Evolutionary conservation across 2,329 filamentous ascomycete genomes (phyloP).

Genomic region (Penicillium oxalicum): DNA sequence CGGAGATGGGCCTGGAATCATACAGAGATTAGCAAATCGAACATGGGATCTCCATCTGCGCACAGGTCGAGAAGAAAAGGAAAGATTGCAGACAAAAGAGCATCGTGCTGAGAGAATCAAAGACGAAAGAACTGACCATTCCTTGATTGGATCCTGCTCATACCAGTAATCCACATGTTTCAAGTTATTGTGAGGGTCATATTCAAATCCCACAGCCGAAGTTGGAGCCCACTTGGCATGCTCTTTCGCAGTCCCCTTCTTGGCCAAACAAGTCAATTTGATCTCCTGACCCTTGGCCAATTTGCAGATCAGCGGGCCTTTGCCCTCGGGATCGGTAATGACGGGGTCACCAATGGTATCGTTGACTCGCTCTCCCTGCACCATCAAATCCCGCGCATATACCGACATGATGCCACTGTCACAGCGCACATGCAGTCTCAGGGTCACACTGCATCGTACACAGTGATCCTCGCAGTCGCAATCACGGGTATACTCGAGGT

Average conservation of each 20-base stretch:
- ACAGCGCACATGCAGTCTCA: conserved; percentile 80
- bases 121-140: conserved; percentile 59
- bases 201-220: conserved; percentile 90
- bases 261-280: conserved; percentile 84
- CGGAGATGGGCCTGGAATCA: conserved; percentile 33
- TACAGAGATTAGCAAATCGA: neutral
- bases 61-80: neutral
- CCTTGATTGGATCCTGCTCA: conserved; percentile 71
- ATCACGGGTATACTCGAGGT: conserved; percentile 80
- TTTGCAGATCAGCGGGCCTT: conserved; percentile 84
- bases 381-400: conserved; percentile 80
- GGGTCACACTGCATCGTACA: conserved; percentile 79
- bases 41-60: too few relatives aligned
- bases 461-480: conserved; percentile 97
- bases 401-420: conserved; percentile 86
- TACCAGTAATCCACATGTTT: conserved; percentile 92
- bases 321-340: conserved; percentile 72
- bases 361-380: conserved; percentile 64
- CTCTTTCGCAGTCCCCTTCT: conserved; percentile 98
- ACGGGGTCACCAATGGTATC: conserved; percentile 73
- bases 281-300: conserved; percentile 84
- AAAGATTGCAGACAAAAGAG: neutral
- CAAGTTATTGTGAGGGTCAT: conserved; percentile 95
- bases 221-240: conserved; percentile 97
- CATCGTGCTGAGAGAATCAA: too few relatives aligned